Evolutionary conservation across 1,284 basidiomycete species (phyloP).

Genomic region (Caloboletus firmus): DNA sequence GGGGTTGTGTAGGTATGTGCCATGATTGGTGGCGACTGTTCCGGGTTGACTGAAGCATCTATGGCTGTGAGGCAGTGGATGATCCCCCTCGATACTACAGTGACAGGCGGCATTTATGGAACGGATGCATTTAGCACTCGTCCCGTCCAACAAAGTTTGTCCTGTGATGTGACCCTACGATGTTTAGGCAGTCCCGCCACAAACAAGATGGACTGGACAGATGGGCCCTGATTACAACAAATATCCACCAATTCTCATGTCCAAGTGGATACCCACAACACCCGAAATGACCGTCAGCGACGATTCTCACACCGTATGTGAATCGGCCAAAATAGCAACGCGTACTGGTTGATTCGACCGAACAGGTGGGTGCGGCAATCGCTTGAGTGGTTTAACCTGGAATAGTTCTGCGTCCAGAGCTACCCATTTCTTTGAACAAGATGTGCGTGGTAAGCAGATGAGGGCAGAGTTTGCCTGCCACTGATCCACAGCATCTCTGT

Average conservation of each 20-base stretch:
- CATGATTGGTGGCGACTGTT: not conserved
- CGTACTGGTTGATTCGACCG: too few relatives aligned
- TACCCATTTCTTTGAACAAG: not conserved
- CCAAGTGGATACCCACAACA: not conserved
- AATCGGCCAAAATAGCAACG: not conserved
- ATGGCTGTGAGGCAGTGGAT: not conserved
- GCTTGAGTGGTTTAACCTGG: not conserved
- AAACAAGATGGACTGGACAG: not conserved
- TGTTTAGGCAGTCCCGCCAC: not conserved
- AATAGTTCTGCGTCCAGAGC: not conserved
- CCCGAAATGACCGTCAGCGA: not conserved
- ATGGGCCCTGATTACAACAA: too few relatives aligned
- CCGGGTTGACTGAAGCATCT: not conserved
- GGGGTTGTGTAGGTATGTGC: not conserved
- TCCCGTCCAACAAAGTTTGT: not conserved
- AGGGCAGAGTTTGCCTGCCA: not conserved
- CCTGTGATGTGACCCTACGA: not conserved
- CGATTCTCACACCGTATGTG: not conserved
- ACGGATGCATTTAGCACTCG: not conserved
- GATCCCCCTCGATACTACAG: not conserved
- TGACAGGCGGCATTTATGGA: not conserved
- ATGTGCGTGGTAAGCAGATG: not conserved
- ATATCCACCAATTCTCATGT: too few relatives aligned
- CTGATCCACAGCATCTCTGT: not conserved
- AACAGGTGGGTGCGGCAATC: not conserved